Base-by-base conservation (phyloP, 805 yeast species). In the Candida wancherniae region DNA sequence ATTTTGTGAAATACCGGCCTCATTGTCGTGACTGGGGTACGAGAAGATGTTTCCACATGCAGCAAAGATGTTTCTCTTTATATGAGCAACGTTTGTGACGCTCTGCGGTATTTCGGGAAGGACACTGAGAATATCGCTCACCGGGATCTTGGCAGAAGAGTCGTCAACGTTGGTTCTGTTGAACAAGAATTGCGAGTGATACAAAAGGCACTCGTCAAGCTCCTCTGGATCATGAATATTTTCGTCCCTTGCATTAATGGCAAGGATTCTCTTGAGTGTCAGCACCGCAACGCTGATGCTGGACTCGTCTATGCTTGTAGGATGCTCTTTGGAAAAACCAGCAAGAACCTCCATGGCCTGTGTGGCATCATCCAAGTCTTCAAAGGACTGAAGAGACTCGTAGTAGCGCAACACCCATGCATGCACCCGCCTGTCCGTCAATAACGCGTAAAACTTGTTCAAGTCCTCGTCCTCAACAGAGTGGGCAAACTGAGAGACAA, bases 21-120 rank as follows among this genome's bases (percentile, higher is more conserved):
- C 22, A 34, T 46, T 51, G 27, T 48, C 48, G 36, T 48, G 56
- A 17, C 44, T 40, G n/a, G 51, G 43, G 57, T 51, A 53, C 4
- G 67, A 58, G 16, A 62, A 44, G 22, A 62, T 38, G 32, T 53
- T 52, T 5, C 69, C 69, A 22, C 57, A 50, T 1, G 57, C 40
- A 3, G 67, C 51, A 36, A 63, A 62, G 23, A 61, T 42, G 24
- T 45, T 49, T 18, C 67, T 40, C 30, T 50, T 49, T 24, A 48
- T 34, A 17, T 31, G 33, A 15, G 42, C 38, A 8, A 17, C 26
- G 33, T 37, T 37, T 6, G 16, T 22, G n/a, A 23, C 18, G 14
- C 19, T 14, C 19, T 6, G 21, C 16, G 20, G 25, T 15, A 21
- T 24, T 20, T 6, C 15, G n/a, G 17, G 5, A 9, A 9, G 15